Percentiles rank a stretch among this genome's conserved stretches.
These are phyloP conservation scores for Yamadazyma oceani DNA, from an alignment of 1,139 yeast species.

Conservation along the genomic window DNA sequence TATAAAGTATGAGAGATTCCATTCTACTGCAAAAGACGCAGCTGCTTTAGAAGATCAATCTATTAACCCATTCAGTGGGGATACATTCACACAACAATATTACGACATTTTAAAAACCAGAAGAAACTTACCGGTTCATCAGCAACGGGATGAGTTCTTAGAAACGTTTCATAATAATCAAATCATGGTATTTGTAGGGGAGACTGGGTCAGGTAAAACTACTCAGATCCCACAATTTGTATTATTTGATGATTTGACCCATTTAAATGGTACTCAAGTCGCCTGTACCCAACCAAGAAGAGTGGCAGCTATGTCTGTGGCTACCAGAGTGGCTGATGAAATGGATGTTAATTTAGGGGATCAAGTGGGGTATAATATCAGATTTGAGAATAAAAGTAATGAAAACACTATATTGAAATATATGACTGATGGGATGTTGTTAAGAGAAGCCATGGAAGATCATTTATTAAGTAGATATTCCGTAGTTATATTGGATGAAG, in stretches of 20 bases:
- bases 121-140: constrained; percentile 89
- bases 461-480: constrained; percentile 78
- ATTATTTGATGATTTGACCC: constrained; percentile 88
- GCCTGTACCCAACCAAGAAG: constrained; percentile 98
- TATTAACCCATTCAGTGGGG: constrained; percentile 78
- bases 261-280: constrained; percentile 71
- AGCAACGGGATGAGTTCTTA: constrained; percentile 87
- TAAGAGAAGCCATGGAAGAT: constrained; percentile 97
- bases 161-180: constrained; percentile 81
- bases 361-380: constrained; percentile 89
- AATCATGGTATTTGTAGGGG: constrained; percentile 98
- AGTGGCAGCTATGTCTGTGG: constrained; percentile 98
- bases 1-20: constrained; percentile 47
- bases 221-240: constrained; percentile 98
- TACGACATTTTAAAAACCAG: constrained; percentile 74
- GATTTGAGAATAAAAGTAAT: constrained; percentile 89
- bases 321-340: constrained; percentile 94
- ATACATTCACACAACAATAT: constrained; percentile 59
- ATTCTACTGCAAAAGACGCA: constrained; percentile 77
- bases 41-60: constrained; percentile 60
- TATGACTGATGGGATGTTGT: constrained; percentile 98
- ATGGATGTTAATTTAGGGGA: constrained; percentile 90
- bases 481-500: constrained; percentile 93
- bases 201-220: constrained; percentile 97
- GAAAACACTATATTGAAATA: constrained; percentile 82